Conservation (phyloP, 371 early-diverging fungal genomes). For the Batrachochytrium dendrobatidis region DNA sequence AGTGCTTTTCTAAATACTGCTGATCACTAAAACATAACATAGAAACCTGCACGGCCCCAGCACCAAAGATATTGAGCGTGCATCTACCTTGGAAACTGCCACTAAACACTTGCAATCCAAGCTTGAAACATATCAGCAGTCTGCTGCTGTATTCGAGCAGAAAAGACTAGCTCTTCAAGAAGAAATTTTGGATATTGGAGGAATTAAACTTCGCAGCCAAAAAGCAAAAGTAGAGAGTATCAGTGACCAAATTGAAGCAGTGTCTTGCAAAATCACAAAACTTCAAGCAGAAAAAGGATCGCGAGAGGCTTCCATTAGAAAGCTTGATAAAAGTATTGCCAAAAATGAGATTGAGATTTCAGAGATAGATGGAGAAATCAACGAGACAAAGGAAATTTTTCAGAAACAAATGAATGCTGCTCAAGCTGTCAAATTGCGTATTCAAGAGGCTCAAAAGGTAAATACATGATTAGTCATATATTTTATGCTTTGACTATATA, state of each 20-base stretch:
- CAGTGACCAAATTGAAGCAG: constrained; percentile 61
- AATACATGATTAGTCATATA: too few relatives aligned
- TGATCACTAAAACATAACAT: too few relatives aligned
- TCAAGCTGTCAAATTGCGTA: constrained; percentile 37
- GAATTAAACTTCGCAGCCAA: constrained; percentile 76
- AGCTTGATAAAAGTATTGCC: constrained; percentile 53
- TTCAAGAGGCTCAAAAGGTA: constrained; percentile 50
- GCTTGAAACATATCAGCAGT: constrained; percentile 14
- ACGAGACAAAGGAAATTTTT: constrained; percentile 49
- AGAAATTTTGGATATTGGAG: constrained; percentile 85
- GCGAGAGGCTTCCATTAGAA: constrained; percentile 66
- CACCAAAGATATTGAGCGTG: constrained; percentile 20
- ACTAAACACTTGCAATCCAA: constrained; percentile 16
- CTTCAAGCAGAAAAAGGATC: constrained; percentile 58
- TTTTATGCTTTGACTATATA: too few relatives aligned
- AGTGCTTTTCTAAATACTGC: too few relatives aligned
- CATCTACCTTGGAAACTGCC: too few relatives aligned
- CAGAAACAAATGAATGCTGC: constrained; percentile 29
- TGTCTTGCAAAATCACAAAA: constrained; percentile 57
- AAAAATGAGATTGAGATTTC: constrained; percentile 61
- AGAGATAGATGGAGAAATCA: constrained; percentile 52
- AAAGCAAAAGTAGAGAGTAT: constrained; percentile 78
- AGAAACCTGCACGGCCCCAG: constrained; percentile 7
- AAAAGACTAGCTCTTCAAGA: constrained; percentile 64
- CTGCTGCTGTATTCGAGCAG: constrained; percentile 23